These are phyloP conservation scores for Gossypium thurberi DNA, from an alignment of 345 rosid species.

Conservation along the genomic window DNA sequence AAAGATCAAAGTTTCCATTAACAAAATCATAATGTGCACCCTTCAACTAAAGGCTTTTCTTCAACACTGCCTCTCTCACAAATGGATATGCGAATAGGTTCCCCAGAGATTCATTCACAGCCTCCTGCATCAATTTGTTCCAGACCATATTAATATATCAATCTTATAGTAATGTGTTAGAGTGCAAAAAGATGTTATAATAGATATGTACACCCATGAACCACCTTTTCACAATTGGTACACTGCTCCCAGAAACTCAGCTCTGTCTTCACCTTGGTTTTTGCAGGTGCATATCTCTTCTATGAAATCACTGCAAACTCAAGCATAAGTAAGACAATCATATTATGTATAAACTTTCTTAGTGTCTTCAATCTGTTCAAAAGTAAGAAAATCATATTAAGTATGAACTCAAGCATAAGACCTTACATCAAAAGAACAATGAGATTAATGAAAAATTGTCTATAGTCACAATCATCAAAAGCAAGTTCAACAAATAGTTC, in stretches of 20 bases:
- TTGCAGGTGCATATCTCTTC: slow-evolving; percentile 70
- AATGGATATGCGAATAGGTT: slow-evolving; percentile 69
- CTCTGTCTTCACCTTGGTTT: slow-evolving; percentile 53
- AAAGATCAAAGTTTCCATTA: slow-evolving; percentile 56
- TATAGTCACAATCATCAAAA: too few relatives aligned
- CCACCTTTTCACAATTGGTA: slow-evolving; percentile 73
- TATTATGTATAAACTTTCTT: too few relatives aligned
- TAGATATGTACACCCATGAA: neutral
- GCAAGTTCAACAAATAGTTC: too few relatives aligned
- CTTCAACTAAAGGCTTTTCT: slow-evolving; percentile 41
- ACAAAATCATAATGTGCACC: slow-evolving; percentile 79
- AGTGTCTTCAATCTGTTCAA: too few relatives aligned
- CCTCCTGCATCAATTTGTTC: slow-evolving; percentile 38
- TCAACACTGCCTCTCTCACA: slow-evolving; percentile 57
- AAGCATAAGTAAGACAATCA: neutral
- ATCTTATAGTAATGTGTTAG: too few relatives aligned
- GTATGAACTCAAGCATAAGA: too few relatives aligned
- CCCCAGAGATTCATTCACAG: slow-evolving; percentile 67
- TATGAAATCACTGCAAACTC: slow-evolving; percentile 64
- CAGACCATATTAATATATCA: neutral
- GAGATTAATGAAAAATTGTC: too few relatives aligned
- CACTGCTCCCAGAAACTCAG: slow-evolving; percentile 59
- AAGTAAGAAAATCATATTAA: neutral
- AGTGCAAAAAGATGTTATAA: too few relatives aligned
- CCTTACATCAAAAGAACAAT: too few relatives aligned